A percentile compares a stretch with the other conserved stretches of the same genome.
Evolutionary conservation across 2,329 filamentous ascomycete species (phyloP).

Genomic region (Aspergillus fumigatus): DNA sequence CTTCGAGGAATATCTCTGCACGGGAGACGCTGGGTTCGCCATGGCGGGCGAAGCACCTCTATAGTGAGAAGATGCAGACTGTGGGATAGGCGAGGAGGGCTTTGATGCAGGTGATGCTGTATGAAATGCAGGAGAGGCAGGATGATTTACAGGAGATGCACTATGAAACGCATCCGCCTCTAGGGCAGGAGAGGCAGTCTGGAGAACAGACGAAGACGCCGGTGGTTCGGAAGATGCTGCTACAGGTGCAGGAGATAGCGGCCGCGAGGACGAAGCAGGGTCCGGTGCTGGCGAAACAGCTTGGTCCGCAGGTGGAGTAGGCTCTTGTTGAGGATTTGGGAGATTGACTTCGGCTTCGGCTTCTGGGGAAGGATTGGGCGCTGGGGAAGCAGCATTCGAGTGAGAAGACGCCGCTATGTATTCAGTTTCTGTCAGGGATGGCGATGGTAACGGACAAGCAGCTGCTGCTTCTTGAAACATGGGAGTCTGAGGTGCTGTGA

Average conservation of each 20-base stretch:
- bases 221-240: neutral
- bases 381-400: constrained; percentile 12
- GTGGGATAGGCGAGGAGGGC: neutral
- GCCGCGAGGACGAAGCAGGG: constrained; percentile 10
- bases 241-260: constrained; percentile 12
- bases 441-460: constrained; percentile 23
- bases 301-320: constrained; percentile 13
- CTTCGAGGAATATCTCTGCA: constrained; percentile 16
- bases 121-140: constrained; percentile 10
- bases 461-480: constrained; percentile 20
- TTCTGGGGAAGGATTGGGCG: constrained; percentile 8
- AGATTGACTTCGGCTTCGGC: constrained; percentile 3
- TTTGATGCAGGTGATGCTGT: neutral
- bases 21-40: constrained; percentile 5
- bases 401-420: constrained; percentile 23
- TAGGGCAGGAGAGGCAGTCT: neutral
- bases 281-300: constrained; percentile 12
- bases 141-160: constrained; percentile 6
- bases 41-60: constrained; percentile 8
- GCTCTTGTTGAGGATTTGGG: constrained; percentile 4
- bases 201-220: neutral
- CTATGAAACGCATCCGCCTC: constrained; percentile 11
- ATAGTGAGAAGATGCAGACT: constrained; percentile 10
- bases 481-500: constrained; percentile 21
- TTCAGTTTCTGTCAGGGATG: constrained; percentile 26